These are phyloP conservation scores for Dissoconium aciculare DNA, from an alignment of 2,329 filamentous ascomycete species.

Conservation along the genomic window DNA sequence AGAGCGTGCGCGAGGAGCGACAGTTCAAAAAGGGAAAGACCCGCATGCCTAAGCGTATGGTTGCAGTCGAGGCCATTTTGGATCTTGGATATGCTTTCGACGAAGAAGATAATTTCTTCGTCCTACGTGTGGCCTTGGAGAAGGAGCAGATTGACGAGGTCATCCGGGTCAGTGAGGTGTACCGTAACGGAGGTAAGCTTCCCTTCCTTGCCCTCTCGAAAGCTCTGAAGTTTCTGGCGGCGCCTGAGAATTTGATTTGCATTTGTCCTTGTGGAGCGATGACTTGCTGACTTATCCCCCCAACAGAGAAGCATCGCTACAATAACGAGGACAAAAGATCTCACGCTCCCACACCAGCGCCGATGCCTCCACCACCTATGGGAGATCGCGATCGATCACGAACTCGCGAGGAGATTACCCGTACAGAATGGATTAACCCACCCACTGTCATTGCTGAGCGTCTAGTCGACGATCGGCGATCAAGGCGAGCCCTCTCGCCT, in stretches of 20 bases:
- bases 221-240: no score
- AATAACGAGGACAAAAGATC: no score
- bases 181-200: slow-evolving; percentile 35
- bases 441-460: slow-evolving; percentile 19
- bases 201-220: not conserved
- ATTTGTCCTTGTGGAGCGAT: no score
- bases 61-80: slow-evolving; percentile 64
- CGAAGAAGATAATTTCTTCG: slow-evolving; percentile 71
- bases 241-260: no score
- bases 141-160: slow-evolving; percentile 87
- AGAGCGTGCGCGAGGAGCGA: slow-evolving; percentile 13
- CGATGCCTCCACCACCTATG: slow-evolving; percentile 14
- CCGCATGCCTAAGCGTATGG: slow-evolving; percentile 65
- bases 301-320: no score
- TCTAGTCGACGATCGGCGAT: slow-evolving; percentile 10
- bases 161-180: slow-evolving; percentile 66
- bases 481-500: slow-evolving; percentile 15
- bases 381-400: no score
- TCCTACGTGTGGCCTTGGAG: slow-evolving; percentile 70
- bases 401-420: slow-evolving; percentile 22
- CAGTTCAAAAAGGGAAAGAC: slow-evolving; percentile 61
- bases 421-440: slow-evolving; percentile 27
- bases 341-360: no score
- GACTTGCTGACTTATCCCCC: no score
- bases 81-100: slow-evolving; percentile 76